Evolutionary conservation across 2,329 filamentous ascomycete genomes (phyloP).

Genomic region (Helotiales sp.): DNA sequence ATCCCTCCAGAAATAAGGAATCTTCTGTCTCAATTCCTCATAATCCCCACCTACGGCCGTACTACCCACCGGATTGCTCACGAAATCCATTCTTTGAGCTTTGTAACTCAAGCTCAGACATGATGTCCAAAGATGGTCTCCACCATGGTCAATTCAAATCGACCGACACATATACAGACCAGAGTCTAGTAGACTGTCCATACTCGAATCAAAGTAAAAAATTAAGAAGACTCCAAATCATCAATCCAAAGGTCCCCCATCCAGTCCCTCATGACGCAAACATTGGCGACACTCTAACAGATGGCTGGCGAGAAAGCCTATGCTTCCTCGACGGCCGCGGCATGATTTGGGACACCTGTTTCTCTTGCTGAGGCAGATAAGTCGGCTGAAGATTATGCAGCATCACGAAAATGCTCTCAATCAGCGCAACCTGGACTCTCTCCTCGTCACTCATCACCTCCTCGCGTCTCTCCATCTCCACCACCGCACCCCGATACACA

Average conservation of each 20-base stretch:
- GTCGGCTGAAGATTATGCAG: conserved; percentile 17
- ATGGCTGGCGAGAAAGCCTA: conserved; percentile 1
- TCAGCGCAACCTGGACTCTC: conserved; percentile 6
- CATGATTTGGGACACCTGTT: neutral
- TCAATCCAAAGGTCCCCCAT: neutral
- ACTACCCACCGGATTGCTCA: neutral
- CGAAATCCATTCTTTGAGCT: neutral
- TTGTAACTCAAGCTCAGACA: no score
- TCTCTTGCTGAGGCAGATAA: neutral
- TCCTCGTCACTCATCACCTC: conserved; percentile 15
- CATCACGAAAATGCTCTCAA: conserved; percentile 19
- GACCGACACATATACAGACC: neutral
- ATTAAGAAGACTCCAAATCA: no score
- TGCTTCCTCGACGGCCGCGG: neutral
- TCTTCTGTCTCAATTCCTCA: neutral
- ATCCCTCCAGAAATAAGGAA: no score
- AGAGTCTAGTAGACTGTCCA: neutral
- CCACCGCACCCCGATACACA: neutral
- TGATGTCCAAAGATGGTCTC: neutral
- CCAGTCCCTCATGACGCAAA: neutral
- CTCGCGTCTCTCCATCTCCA: neutral
- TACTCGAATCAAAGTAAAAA: no score
- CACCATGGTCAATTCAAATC: neutral
- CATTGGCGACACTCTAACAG: conserved; percentile 1
- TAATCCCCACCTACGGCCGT: no score